Conservation (phyloP, 257 asterid genomes). For the Forsythia viridissima region DNA sequence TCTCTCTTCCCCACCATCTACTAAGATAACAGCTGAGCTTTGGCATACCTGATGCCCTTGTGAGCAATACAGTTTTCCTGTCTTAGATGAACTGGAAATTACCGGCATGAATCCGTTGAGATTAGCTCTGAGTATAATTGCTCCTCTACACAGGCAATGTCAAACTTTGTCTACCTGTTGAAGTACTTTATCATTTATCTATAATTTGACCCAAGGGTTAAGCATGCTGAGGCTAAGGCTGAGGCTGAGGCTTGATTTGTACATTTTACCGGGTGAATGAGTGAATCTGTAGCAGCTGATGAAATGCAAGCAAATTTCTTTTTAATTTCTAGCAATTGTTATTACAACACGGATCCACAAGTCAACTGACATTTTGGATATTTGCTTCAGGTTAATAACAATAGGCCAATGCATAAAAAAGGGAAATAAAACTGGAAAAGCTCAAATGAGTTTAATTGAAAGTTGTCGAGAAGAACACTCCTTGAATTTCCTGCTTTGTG, state of each 20-base stretch:
- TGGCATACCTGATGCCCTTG: background rate
- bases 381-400: conserved; percentile 2
- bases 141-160: conserved; percentile 8
- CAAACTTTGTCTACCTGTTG: conserved; percentile 7
- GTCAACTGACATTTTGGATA: conserved; percentile 1
- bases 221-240: too few species aligned
- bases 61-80: conserved; percentile 7
- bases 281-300: conserved; percentile 7
- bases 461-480: background rate
- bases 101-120: conserved; percentile 2
- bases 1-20: background rate
- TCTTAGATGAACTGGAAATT: conserved; percentile 17
- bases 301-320: background rate
- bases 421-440: background rate
- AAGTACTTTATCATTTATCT: background rate
- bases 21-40: background rate
- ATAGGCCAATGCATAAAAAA: conserved; percentile 1
- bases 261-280: conserved; percentile 6
- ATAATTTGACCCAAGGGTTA: background rate
- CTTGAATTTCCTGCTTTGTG: background rate
- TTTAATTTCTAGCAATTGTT: conserved; percentile 5
- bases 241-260: conserved; percentile 1
- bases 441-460: background rate
- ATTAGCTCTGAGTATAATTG: conserved; percentile 19
- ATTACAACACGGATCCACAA: conserved; percentile 2